Conservation (phyloP, 2,329 filamentous ascomycete genomes). For the Aspergillus chevalieri region DNA sequence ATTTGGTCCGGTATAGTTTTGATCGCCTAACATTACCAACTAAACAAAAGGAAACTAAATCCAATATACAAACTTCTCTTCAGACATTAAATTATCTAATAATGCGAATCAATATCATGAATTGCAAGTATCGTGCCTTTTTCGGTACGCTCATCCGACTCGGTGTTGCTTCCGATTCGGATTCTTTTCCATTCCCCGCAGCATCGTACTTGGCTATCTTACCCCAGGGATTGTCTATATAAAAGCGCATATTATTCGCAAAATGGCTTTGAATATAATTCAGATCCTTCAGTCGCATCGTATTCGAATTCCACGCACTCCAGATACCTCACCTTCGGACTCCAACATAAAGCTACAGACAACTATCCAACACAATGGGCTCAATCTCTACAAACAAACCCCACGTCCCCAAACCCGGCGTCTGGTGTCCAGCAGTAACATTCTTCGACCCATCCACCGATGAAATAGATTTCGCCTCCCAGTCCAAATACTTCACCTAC, state of each 20-base stretch:
- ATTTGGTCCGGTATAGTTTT: too few species aligned
- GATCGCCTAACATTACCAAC: too few species aligned
- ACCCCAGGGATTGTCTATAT: too few species aligned
- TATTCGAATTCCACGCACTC: not conserved
- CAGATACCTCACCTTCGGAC: not conserved
- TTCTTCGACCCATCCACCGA: slow-evolving; percentile 49
- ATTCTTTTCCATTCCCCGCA: slow-evolving; percentile 8
- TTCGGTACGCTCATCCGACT: too few species aligned
- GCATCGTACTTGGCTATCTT: too few species aligned
- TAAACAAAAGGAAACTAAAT: too few species aligned
- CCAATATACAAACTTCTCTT: too few species aligned
- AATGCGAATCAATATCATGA: too few species aligned
- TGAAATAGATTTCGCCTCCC: slow-evolving; percentile 43
- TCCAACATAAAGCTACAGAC: not conserved
- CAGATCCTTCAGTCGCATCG: not conserved
- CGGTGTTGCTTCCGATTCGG: not conserved
- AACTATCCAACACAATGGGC: slow-evolving; percentile 4
- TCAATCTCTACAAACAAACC: slow-evolving; percentile 2
- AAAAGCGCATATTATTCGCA: not conserved
- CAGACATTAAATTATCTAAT: too few species aligned
- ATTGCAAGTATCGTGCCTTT: too few species aligned
- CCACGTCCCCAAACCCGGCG: slow-evolving; percentile 23
- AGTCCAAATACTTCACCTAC: slow-evolving; percentile 48
- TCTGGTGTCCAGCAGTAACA: slow-evolving; percentile 51
- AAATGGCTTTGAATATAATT: not conserved